Conservation (phyloP, 257 asterid species). For the Solanum stenotomum region DNA sequence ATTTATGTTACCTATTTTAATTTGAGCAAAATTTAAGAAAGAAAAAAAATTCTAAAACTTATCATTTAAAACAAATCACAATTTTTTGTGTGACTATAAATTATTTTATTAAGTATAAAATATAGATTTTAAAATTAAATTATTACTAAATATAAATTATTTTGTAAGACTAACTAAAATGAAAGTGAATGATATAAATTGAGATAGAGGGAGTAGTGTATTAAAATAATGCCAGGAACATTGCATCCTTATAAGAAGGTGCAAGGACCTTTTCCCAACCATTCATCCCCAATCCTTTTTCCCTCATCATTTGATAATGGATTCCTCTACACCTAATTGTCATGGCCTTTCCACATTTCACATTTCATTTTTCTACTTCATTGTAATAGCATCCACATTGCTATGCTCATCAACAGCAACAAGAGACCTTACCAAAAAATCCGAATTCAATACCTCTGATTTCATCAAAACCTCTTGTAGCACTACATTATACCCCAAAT, state of each 20-base stretch:
- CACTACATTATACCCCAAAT: slow-evolving; percentile 1
- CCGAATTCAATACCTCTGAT: background rate
- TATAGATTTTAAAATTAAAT: too few relatives aligned
- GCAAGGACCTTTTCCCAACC: background rate
- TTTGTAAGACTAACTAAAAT: too few relatives aligned
- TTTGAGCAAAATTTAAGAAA: rapidly evolving
- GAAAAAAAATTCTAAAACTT: too few relatives aligned
- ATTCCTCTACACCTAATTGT: background rate
- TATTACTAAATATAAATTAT: too few relatives aligned
- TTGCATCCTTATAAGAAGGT: background rate
- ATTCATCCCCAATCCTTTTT: background rate
- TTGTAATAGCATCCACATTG: background rate
- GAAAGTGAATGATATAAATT: background rate
- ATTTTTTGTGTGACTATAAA: rapidly evolving
- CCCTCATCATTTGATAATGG: background rate
- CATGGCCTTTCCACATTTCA: background rate
- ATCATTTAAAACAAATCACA: too few relatives aligned
- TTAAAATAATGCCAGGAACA: background rate
- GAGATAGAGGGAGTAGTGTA: background rate
- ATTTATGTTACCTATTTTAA: too few relatives aligned
- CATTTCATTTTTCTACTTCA: background rate
- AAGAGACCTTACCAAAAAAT: background rate
- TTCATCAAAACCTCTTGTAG: slow-evolving; percentile 6
- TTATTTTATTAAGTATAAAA: too few relatives aligned
- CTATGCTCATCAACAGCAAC: background rate